Evolutionary conservation across 106 monocot genomes (phyloP).

Genomic region (Dendrobium nobile): DNA sequence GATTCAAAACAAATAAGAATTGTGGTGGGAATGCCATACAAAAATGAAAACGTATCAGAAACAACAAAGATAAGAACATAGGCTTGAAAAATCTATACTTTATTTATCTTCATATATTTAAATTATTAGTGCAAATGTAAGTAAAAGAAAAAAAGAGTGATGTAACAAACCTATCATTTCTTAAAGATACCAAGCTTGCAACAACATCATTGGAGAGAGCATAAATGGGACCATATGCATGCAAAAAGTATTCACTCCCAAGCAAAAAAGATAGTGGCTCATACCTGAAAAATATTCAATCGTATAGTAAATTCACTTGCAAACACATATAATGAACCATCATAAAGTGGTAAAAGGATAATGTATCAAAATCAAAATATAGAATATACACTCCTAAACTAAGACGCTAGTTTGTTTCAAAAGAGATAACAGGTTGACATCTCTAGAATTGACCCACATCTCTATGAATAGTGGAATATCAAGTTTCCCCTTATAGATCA

Average conservation of each 20-base stretch:
- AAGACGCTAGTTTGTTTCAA: not conserved
- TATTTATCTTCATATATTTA: conserved; percentile 1
- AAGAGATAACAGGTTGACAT: not conserved
- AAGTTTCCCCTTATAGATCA: not conserved
- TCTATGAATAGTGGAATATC: not conserved
- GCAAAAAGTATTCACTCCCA: conserved; percentile 86
- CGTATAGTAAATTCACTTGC: not conserved
- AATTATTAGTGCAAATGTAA: not conserved
- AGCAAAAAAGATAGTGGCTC: conserved; percentile 66
- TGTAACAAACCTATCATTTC: conserved; percentile 61
- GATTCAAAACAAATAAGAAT: not conserved
- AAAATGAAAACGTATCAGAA: not conserved
- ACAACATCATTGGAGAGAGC: conserved; percentile 87
- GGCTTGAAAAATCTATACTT: not conserved
- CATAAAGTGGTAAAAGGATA: not conserved
- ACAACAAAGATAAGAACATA: not conserved
- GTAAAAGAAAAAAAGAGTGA: not conserved
- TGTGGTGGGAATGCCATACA: not conserved
- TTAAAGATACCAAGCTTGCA: conserved; percentile 56
- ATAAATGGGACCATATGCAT: conserved; percentile 97
- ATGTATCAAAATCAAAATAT: not conserved
- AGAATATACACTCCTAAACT: not conserved
- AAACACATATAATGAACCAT: not conserved
- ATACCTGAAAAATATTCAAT: conserved; percentile 39
- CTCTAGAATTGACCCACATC: not conserved